Conservation (phyloP, 2,329 filamentous ascomycete species). For the Cephalotrichum gorgonifer region DNA sequence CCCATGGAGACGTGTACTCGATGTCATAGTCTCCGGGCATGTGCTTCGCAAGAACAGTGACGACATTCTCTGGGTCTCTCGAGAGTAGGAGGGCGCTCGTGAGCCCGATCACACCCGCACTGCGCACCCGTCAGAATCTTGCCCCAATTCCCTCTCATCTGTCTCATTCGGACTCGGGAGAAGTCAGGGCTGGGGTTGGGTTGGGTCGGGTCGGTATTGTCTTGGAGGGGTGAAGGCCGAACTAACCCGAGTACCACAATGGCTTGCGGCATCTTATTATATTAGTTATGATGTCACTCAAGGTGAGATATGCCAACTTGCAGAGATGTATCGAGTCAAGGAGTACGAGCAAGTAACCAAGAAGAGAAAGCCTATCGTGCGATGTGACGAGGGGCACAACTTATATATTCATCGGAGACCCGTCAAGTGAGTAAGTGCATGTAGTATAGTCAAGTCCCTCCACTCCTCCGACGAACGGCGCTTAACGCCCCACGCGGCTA, state of each 20-base stretch:
- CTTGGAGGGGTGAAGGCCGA: too few relatives aligned
- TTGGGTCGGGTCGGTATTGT: too few relatives aligned
- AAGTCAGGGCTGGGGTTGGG: too few relatives aligned
- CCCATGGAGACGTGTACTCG: conserved; percentile 85
- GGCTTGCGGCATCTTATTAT: neutral
- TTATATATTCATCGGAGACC: neutral
- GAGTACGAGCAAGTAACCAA: too few relatives aligned
- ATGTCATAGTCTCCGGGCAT: conserved; percentile 92
- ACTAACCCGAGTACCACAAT: conserved; percentile 5
- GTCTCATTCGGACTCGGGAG: too few relatives aligned
- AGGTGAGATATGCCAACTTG: too few relatives aligned
- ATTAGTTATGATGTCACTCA: too few relatives aligned
- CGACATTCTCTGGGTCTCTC: conserved; percentile 28
- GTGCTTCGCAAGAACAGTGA: conserved; percentile 74
- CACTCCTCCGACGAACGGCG: neutral
- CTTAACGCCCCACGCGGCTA: too few relatives aligned
- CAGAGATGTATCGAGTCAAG: too few relatives aligned
- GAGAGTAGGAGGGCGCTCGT: conserved; percentile 39
- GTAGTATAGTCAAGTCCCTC: neutral
- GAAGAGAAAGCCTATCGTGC: too few relatives aligned
- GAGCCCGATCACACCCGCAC: conserved; percentile 40
- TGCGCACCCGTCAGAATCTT: conserved; percentile 8
- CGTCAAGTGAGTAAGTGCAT: neutral
- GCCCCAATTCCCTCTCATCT: neutral
- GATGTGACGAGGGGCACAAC: neutral